Conservation (phyloP, 2,329 filamentous ascomycete genomes). For the Beauveria sp. region DNA sequence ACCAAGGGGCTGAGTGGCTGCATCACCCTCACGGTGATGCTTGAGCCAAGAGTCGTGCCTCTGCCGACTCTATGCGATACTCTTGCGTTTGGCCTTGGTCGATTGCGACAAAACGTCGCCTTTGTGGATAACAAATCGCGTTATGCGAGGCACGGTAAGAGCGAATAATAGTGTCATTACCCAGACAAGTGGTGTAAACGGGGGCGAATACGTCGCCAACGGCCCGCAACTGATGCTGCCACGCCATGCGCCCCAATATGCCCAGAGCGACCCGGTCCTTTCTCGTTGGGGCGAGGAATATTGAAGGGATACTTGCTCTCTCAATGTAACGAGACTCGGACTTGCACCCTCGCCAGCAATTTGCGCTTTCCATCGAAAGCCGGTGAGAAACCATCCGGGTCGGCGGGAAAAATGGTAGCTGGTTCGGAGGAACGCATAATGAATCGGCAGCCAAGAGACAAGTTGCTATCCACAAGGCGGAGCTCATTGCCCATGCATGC, state of each 20-base stretch:
- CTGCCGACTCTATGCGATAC: neutral
- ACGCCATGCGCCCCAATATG: neutral
- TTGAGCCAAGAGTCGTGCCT: neutral
- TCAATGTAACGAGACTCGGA: neutral
- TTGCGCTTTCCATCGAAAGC: neutral
- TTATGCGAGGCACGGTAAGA: neutral
- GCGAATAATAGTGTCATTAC: neutral
- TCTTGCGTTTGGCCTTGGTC: neutral
- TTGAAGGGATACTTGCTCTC: neutral
- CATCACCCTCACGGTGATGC: neutral
- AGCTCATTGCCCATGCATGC: neutral
- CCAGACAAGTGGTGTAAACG: conserved; percentile 4
- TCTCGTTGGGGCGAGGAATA: neutral
- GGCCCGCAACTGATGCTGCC: conserved; percentile 4
- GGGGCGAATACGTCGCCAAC: conserved; percentile 1
- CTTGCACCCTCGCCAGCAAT: neutral
- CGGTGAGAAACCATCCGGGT: neutral
- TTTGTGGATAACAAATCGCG: conserved; percentile 8
- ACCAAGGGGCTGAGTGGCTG: neutral
- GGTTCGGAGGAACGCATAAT: neutral
- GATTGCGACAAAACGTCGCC: neutral
- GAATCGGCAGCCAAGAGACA: neutral
- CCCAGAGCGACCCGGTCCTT: neutral
- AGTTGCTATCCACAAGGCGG: conserved; percentile 2
- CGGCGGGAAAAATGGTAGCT: neutral